Conservation (phyloP, 1,284 basidiomycete species). For the Papiliotrema terrestris region DNA sequence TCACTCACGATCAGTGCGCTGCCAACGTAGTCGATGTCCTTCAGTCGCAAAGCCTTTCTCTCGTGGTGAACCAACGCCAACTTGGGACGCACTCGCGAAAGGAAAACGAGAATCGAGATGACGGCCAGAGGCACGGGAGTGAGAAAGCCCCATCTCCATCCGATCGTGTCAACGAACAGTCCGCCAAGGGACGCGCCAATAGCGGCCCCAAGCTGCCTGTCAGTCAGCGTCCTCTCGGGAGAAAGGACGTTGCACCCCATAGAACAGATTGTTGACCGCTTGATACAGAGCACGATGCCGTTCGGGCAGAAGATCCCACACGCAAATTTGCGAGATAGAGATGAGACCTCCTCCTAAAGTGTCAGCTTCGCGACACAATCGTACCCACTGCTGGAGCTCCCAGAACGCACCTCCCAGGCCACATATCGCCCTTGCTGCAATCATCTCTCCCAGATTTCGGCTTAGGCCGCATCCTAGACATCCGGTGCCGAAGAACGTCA, state of each 20-base stretch:
- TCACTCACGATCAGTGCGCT: constrained; percentile 18
- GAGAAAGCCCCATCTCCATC: constrained; percentile 23
- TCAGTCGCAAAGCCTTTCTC: constrained; percentile 1
- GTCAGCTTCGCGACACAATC: not conserved
- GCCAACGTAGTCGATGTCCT: constrained; percentile 18
- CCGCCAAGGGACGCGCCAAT: constrained; percentile 21
- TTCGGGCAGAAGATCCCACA: constrained; percentile 19
- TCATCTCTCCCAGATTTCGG: constrained; percentile 15
- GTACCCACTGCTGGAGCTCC: not conserved
- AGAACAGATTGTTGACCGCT: constrained; percentile 23
- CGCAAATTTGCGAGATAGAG: constrained; percentile 20
- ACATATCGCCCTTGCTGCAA: constrained; percentile 18
- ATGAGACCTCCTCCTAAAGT: constrained; percentile 20
- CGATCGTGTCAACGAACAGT: constrained; percentile 18
- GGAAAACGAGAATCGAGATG: constrained; percentile 17
- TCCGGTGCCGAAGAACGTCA: constrained; percentile 16
- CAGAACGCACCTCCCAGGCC: constrained; percentile 15
- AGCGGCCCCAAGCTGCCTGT: constrained; percentile 17
- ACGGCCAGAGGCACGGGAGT: constrained; percentile 15
- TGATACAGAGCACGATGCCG: constrained; percentile 19
- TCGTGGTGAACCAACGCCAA: constrained; percentile 3
- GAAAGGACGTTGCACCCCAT: constrained; percentile 14
- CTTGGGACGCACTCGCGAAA: constrained; percentile 15
- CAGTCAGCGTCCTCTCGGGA: not conserved
- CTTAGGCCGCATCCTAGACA: constrained; percentile 20